Base-by-base conservation (phyloP, 768 basidiomycete species). In the Boletus rubroflammeus region DNA sequence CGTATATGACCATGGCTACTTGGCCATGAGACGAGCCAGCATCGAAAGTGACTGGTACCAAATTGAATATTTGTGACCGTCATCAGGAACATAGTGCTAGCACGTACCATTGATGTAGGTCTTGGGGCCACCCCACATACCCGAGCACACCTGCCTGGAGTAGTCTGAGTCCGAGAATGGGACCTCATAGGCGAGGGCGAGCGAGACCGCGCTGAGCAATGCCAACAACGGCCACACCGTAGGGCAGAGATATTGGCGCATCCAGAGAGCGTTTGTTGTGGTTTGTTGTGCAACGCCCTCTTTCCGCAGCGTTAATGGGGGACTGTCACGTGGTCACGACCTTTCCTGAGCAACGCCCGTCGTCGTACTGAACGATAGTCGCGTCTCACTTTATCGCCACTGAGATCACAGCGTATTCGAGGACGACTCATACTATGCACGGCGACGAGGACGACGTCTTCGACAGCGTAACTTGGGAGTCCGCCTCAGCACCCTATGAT, bases 1-100 rank as follows among this genome's bases (percentile, higher is more conserved):
- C 96, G 65, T 98, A 99, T 23, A 99, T 84, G 50, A 96, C 89
- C 80, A 97, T 85, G 26, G 96, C 92, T 19, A 97, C 76, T 71
- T 96, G 90, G 35, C 96, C 96, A 62, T 85, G 76, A 3, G 93
- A 93, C 6, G 78, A 63, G 17, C 76, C 67, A 21, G 47, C 31
- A 61, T 90, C 84, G 73, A 98, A 98, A 5, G 85, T 84, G 55
- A 96, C 86, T 88, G 74, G 51, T 50, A 41, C 31, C 1, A 17
- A 28, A 36, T 29, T 53, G 23, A 44, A 42, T 45, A 54, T 69
- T 60, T 70, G 62, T 39, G 53, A 57, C 52, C 43, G 26, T 47
- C 23, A 41, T 47, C 26, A 44, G 23, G 54, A 38, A 49, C 31
- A 55, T 39, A 59, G 14, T 43, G 40, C 42, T 47, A 31, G n/a